Conservation (phyloP, 805 yeast genomes). For the Allodekkera sacchari region DNA sequence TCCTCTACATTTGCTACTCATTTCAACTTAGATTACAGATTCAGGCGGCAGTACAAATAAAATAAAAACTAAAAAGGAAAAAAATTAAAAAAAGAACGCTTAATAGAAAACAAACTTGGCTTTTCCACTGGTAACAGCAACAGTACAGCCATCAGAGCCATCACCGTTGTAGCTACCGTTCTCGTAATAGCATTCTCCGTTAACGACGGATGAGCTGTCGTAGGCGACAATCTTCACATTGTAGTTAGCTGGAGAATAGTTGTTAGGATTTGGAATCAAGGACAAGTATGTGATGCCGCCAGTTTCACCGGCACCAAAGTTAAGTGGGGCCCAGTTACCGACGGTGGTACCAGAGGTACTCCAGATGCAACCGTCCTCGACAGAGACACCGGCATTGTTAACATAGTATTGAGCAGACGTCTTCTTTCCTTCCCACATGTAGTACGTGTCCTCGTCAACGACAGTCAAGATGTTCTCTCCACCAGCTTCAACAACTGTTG, state of each 20-base stretch:
- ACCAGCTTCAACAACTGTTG: constrained; percentile 76
- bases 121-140: constrained; percentile 31
- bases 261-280: constrained; percentile 93
- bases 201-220: constrained; percentile 27
- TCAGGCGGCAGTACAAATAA: neutral
- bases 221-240: constrained; percentile 37
- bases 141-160: constrained; percentile 75
- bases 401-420: constrained; percentile 97
- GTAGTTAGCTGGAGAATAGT: constrained; percentile 49
- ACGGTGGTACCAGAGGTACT: constrained; percentile 68
- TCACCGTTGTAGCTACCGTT: constrained; percentile 41
- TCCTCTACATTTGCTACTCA: too few species aligned
- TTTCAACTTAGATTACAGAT: too few species aligned
- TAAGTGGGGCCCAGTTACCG: constrained; percentile 98
- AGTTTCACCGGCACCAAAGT: constrained; percentile 85
- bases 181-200: constrained; percentile 35
- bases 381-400: constrained; percentile 89
- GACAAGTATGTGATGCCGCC: constrained; percentile 73
- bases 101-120: constrained; percentile 27
- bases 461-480: constrained; percentile 59
- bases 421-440: constrained; percentile 67
- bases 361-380: constrained; percentile 93
- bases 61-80: neutral
- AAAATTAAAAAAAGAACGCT: neutral
- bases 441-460: constrained; percentile 72